These are phyloP conservation scores for Debaryomyces hansenii DNA, from an alignment of 805 yeast genomes.

Conservation along the genomic window DNA sequence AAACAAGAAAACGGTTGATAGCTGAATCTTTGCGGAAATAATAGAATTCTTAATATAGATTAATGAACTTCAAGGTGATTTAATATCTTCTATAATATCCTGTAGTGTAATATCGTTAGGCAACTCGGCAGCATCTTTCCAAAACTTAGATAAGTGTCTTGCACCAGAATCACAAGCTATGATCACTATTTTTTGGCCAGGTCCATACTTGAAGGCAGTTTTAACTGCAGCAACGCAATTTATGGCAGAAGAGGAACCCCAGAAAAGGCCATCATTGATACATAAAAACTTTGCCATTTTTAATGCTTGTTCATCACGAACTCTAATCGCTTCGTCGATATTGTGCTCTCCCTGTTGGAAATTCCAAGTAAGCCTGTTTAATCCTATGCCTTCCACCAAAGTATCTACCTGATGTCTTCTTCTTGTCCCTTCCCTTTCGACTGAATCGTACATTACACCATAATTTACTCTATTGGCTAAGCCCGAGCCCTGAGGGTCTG, in stretches of 20 bases:
- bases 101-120: slow-evolving; percentile 36
- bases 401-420: slow-evolving; percentile 97
- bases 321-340: slow-evolving; percentile 79
- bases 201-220: slow-evolving; percentile 42
- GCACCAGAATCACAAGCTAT: slow-evolving; percentile 92
- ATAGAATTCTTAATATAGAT: no score
- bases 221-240: slow-evolving; percentile 87
- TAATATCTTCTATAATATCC: slow-evolving; percentile 20
- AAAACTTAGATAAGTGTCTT: slow-evolving; percentile 87
- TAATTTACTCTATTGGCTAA: slow-evolving; percentile 77
- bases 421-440: slow-evolving; percentile 89
- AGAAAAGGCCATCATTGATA: slow-evolving; percentile 82
- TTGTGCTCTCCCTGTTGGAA: slow-evolving; percentile 66
- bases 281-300: slow-evolving; percentile 85
- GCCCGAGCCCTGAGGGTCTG: slow-evolving; percentile 97
- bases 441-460: slow-evolving; percentile 92
- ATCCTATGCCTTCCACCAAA: slow-evolving; percentile 88
- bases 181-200: slow-evolving; percentile 74
- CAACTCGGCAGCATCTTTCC: slow-evolving; percentile 64
- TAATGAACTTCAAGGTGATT: no score
- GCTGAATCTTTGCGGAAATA: not conserved
- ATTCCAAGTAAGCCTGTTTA: slow-evolving; percentile 83
- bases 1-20: slow-evolving; percentile 23
- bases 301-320: slow-evolving; percentile 76
- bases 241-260: slow-evolving; percentile 92